Evolutionary conservation across 2,329 filamentous ascomycete species (phyloP).

Genomic region (Xylaria sp.): DNA sequence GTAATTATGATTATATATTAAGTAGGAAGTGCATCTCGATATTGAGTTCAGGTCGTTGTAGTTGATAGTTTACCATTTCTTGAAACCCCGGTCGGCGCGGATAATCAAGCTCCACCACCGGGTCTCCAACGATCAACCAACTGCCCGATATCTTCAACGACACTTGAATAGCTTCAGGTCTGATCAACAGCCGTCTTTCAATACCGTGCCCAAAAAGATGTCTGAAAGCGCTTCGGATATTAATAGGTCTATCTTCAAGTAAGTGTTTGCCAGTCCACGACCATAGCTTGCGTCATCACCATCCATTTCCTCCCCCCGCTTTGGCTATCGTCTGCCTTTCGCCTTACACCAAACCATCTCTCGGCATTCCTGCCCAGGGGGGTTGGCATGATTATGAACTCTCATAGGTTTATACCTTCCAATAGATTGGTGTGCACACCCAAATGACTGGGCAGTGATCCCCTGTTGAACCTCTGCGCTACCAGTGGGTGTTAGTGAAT

Average conservation of each 20-base stretch:
- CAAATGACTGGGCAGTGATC: background rate
- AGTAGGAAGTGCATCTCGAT: background rate
- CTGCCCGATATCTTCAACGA: background rate
- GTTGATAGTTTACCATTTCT: background rate
- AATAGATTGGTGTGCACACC: background rate
- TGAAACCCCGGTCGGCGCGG: background rate
- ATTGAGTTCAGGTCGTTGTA: background rate
- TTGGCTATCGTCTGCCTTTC: no score
- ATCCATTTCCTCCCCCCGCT: conserved; percentile 12
- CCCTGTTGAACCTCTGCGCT: background rate
- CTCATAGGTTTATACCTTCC: background rate
- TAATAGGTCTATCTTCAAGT: conserved; percentile 33
- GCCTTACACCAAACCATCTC: no score
- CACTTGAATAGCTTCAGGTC: no score
- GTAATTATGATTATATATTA: background rate
- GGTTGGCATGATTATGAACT: no score
- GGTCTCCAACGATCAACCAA: background rate
- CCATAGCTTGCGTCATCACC: background rate
- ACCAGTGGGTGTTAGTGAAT: background rate
- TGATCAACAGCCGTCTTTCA: no score
- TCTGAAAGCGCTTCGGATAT: conserved; percentile 23
- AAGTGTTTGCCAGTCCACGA: conserved; percentile 7
- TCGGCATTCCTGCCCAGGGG: no score
- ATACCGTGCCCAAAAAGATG: no score
- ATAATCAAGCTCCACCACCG: background rate